Evolutionary conservation across 345 rosid genomes (phyloP).

Genomic region (Schrenkiella parvula): DNA sequence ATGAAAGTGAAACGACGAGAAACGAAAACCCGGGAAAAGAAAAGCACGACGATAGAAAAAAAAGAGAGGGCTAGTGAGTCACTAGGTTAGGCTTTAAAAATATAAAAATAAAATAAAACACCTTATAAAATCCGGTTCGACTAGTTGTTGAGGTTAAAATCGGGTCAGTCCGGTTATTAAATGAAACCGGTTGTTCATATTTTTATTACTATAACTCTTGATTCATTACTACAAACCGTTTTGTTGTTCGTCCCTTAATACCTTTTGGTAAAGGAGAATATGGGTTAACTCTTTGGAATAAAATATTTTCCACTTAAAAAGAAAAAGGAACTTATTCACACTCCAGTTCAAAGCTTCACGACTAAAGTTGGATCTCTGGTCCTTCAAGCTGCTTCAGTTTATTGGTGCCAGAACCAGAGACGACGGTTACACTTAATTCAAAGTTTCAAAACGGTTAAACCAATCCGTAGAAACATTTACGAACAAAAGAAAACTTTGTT

Average conservation of each 20-base stretch:
- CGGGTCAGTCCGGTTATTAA: not conserved
- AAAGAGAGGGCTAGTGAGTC: no score
- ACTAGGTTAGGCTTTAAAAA: not conserved
- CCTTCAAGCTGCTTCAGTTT: not conserved
- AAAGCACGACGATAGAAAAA: not conserved
- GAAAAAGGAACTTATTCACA: no score
- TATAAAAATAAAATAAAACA: not conserved
- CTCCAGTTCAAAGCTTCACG: not conserved
- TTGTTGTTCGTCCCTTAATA: no score
- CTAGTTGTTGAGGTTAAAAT: not conserved
- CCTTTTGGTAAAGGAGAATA: no score
- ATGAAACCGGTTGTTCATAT: no score
- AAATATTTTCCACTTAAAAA: no score
- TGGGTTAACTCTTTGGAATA: no score
- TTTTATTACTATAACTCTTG: no score
- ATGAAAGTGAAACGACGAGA: constrained; percentile 4
- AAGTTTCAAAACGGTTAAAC: not conserved
- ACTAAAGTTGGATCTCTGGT: not conserved
- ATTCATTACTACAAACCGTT: no score
- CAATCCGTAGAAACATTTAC: not conserved
- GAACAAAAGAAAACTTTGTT: not conserved
- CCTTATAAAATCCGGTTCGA: not conserved
- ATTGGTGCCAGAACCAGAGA: not conserved
- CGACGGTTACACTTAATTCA: not conserved
- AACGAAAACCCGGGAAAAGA: constrained; percentile 33